Base-by-base conservation (phyloP, 805 yeast genomes). In the Saturnispora saitoi region DNA sequence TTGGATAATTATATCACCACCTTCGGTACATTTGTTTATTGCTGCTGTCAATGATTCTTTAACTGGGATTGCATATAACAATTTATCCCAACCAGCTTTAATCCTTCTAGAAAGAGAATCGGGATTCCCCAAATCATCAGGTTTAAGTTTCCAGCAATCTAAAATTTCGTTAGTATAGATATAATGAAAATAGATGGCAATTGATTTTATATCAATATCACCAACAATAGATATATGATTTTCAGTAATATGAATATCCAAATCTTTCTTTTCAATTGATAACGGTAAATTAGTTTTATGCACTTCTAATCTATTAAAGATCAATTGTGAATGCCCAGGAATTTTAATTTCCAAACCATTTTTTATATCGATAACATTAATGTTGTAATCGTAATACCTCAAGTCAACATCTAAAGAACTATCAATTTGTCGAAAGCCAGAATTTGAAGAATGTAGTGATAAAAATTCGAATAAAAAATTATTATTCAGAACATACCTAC, bases 101-200 rank as follows among this genome's bases (percentile, higher is more conserved):
- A 52, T 36, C 31, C 40, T 39, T 26, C 39, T 31, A 31, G 40
- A 19, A 11, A 11, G 7, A 5, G 39, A 31, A 9, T 10, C 19
- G 4, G 38, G 17, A 28, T 46, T 26, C 4, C 17, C 44, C 3
- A 32, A 7, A n/a, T 15, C 32, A 14, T 38, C 47, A 28, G 41
- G 30, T 5, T 40, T 26, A 10, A 59, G 57, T 14, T 67, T 71
- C 83, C 83, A 78, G 9, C 77, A 60, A 38, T 67, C 70, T 4
- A 74, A 38, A 4, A 65, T 58, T 14, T 58, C 56, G 47, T 77
- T 78, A 0, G 81, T 75, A 56, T 81, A 81, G 0, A 78, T 48
- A 48, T 69, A 70, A 56, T 77, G 76, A 5, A 77, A 52, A 8
- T 76, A 56, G 2, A 81, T 63, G 30, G 69, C 60, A 10, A 72